Evolutionary conservation across 192 early-diverging fungal genomes (phyloP), one percentile per base, ranked within the genome.

Genomic region (Coemansia nantahalensis): DNA sequence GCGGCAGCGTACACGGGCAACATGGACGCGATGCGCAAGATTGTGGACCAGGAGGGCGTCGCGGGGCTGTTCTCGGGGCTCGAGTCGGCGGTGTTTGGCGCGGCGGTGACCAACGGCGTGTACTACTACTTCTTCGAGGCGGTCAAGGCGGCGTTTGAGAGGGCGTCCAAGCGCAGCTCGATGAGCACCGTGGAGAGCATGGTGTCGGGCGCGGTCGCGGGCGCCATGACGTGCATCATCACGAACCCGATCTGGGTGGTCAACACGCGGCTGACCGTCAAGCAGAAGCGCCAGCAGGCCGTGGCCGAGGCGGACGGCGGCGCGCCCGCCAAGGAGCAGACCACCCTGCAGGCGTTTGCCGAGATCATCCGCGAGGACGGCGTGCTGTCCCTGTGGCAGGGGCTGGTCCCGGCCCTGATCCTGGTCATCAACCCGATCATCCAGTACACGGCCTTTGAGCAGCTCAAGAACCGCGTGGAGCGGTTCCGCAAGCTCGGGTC

Each of bases 171-270:
- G 49, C 78, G 79, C 50, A 78, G 83, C 36, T 52, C 56, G 26
- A 89, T 99, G 81, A 84, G 80, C 51, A 89, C 92, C 9, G 52
- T 79, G 41, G 88, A 97, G 77, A 94, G 87, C 61, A 97, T 99
- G 94, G 65, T 88, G 37, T 84, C 95, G 5, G 90, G 95, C 39
- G 91, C 95, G 35, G 75, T 97, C 51, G 95, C 97, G 13, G 79
- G 81, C 50, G 82, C 90, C 24, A 83, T 86, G 59, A 90, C 86
- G 8, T 89, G 90, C 17, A 62, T 87, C 43, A 83, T 88, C 62
- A 99, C 97, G 51, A 95, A 99, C 79, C 97, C 97, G 18, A 94
- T 99, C 56, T 99, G 97, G 97, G 93, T 95, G 42, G 84, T 99
- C 39, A 99, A 99, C 82, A 97, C 91, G 26, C 84, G 95, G 38